Base-by-base conservation (phyloP, 495 filamentous ascomycete species). In the Platismatia glauca region DNA sequence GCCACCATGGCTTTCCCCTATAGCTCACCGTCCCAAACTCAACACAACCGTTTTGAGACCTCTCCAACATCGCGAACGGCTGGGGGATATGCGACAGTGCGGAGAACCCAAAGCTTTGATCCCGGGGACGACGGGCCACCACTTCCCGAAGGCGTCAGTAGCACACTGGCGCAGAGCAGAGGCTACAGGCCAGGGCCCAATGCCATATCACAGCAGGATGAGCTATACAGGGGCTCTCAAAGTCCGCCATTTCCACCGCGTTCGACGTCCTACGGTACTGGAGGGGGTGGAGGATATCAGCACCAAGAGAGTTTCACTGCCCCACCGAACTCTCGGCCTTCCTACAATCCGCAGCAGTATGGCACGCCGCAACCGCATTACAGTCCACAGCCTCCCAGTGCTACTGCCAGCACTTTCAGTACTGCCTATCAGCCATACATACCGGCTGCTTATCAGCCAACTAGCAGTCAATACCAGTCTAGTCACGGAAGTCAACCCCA, bases 301-400 rank as follows among this genome's bases (percentile, higher is more conserved):
- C 77, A 74, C 75, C 73, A 70, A 73, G 69, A 67, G 71, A 76
- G 64, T 72, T 70, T 61, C 57, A 58, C 70, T 50, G 65, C 77
- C 13, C 78, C 81, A 38, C 76, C 52, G 20, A 53, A 81, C 37
- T 77, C 75, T 22, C 85, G 83, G 55, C 72, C 79, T 18, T 75
- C 83, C 1, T 96, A 96, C 73, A 95, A 96, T 67, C 91, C 92
- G 3, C 89, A 91, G 72, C 77, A 87, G 58, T 97, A 91, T 71
- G 83, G 80, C 53, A 77, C 83, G 12, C 72, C 74, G 37, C 63
- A 71, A 31, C 70, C 72, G 38, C 76, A 75, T 69, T 79, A 71
- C 75, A 83, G 75, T 68, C 81, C 70, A 34, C 76, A 71, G 69
- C 73, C 65, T 60, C 65, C 70, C 67, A 64, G 64, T 57, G 66